phyloP scores from a whole-genome alignment of 805 yeast species.

The Ogataea angusta region DNA sequence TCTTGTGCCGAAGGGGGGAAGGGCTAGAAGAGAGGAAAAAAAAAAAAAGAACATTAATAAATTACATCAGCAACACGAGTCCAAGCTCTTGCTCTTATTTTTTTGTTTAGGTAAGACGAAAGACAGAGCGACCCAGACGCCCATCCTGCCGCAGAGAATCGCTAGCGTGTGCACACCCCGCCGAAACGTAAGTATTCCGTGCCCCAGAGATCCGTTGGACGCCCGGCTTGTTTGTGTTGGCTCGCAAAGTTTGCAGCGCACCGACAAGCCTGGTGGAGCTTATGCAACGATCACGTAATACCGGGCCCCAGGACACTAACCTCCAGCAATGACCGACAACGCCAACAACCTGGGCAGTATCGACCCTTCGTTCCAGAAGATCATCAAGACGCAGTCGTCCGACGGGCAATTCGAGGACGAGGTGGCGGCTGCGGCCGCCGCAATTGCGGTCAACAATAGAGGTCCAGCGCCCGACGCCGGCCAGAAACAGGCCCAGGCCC shows the following conservation, averaged over 20 bases:
- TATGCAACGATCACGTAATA: slow-evolving; percentile 17
- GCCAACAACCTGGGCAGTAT: slow-evolving; percentile 13
- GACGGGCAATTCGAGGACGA: slow-evolving; percentile 14
- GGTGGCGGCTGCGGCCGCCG: slow-evolving; percentile 36
- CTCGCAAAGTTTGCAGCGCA: neutral
- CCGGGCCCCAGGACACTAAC: slow-evolving; percentile 10
- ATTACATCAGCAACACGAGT: slow-evolving; percentile 10
- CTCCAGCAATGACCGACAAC: slow-evolving; percentile 11
- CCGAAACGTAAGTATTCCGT: neutral
- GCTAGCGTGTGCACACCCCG: neutral
- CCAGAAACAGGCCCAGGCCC: neutral
- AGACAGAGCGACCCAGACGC: neutral
- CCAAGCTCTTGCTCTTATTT: neutral
- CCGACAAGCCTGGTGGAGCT: neutral
- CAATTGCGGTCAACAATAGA: slow-evolving; percentile 20
- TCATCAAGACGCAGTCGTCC: slow-evolving; percentile 13
- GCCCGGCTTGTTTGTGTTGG: neutral
- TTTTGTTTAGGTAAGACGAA: slow-evolving; percentile 11
- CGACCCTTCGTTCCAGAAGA: slow-evolving; percentile 24
- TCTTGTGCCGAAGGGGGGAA: neutral
- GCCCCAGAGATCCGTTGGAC: too few relatives aligned
- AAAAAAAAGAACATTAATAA: neutral
- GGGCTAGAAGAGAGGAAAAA: neutral
- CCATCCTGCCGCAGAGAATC: neutral
- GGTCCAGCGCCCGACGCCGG: neutral